Evolutionary conservation across 257 asterid species (phyloP), one percentile per base, ranked within the genome.

Genomic region (Solanum boliviense): DNA sequence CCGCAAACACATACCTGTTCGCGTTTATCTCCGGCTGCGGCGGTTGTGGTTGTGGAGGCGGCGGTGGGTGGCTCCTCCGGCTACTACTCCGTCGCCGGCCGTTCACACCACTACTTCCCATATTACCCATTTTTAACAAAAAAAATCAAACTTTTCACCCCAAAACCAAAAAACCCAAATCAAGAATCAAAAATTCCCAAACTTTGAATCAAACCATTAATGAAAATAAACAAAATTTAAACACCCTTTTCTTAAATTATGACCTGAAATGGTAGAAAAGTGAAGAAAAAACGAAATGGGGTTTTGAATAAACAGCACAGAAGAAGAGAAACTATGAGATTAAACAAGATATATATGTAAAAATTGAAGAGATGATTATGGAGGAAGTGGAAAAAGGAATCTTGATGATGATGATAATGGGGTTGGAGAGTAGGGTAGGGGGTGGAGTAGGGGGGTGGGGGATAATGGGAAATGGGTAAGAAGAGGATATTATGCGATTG

Each of bases 1-100:
- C 99, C 4, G 99, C 99, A 82, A 96, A 97, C 3, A 97, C 98
- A 90, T 96, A 97, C 3, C 98, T 95, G 89, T 94, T 96, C 13
- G 98, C 91, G n/a, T 94, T 90, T 89, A 92, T 91, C 91, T 94
- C 98, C 13, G 96, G 95, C 83, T 93, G 99, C 12, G 96, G 95
- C 1, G 92, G 92, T 91, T 91, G 98, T 2, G 94, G 91, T 2
- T 94, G 95, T 0, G 98, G 96, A 23, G 98, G 93, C 1, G 96
- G 94, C 7, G 98, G 99, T 91, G 93, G 96, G 93, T 75, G 48
- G 9, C 89, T 91, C 90, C 96, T 93, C 46, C 98, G 86, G 89
- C 92, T 88, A 34, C 94, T 90, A 90, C 58, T 94, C 31, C 98
- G 90, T 23, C 98, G 90, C 88, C 99, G 95, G 84, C 91, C 92